Evolutionary conservation across 257 asterid genomes (phyloP), one percentile per base, ranked within the genome.

Genomic region (Cinchona pubescens): DNA sequence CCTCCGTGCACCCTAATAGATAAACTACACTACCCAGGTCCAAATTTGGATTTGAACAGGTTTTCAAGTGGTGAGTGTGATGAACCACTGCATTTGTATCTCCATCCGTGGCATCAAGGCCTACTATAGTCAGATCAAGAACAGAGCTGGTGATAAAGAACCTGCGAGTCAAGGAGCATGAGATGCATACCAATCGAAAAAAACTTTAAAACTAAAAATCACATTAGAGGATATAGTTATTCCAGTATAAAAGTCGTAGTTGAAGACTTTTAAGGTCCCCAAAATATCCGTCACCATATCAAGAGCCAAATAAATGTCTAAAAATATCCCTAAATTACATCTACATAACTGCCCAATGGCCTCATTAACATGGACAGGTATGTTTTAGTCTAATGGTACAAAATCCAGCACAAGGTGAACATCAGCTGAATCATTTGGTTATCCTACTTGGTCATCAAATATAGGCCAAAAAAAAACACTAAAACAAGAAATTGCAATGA

Each of bases 71-170:
- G 84, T 92, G 96, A 79, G 87, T 90, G 53, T 85, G 94, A 77
- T 85, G 97, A 38, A 81, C 84, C 16, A 84, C 83, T 21, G 87
- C 79, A 61, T 82, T 91, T 29, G 96, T 77, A 69, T 95, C 97
- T 75, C 97, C 97, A 79, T 92, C 98, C 30, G 85, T 15, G 65
- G 87, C 87, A 78, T 95, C 99, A 58, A 95, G 96, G 40, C 99
- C 99, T 45, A 92, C 99, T 80, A 95, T 86, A 37, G 98, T 87
- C 84, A 95, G 92, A 86, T 95, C 99, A 79, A 92, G 97, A 80
- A 95, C 90, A 34, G 98, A 79, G 87, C 99, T 95, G 27, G 99
- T 92, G 58, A 95, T 90, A 73, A 91, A 95, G 86, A 95, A 95
- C 88, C 99, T 95, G 96, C 34, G 79, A 81, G 35, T 56, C 30